Evolutionary conservation across 2,329 filamentous ascomycete species (phyloP).

Genomic region (Blastomyces emzantsi): DNA sequence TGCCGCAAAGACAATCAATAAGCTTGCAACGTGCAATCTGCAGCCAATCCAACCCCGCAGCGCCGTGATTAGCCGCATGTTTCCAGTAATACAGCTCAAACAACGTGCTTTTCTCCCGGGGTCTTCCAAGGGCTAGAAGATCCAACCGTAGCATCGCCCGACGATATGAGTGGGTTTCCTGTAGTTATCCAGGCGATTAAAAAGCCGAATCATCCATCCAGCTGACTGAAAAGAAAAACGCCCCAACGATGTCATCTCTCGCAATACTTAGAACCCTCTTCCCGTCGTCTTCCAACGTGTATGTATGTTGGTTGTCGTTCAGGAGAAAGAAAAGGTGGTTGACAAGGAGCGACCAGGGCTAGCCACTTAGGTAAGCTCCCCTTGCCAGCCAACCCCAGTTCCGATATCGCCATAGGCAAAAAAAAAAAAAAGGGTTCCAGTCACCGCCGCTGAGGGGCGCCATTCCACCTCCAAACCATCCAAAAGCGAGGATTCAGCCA

Average conservation of each 20-base stretch:
- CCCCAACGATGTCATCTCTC: not conserved
- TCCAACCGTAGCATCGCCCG: not conserved
- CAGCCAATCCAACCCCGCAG: not conserved
- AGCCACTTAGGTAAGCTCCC: conserved; percentile 26
- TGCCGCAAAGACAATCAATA: not conserved
- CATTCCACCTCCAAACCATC: not conserved
- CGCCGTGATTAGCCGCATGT: not conserved
- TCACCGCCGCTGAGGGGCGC: not conserved
- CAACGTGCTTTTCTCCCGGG: not conserved
- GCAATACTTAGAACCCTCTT: not conserved
- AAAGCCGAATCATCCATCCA: not conserved
- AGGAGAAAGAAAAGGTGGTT: not conserved
- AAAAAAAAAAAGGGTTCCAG: not conserved
- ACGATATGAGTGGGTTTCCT: not conserved
- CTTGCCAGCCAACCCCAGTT: not conserved
- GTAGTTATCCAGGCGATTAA: not conserved
- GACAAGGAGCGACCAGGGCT: conserved; percentile 17
- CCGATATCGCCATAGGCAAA: not conserved
- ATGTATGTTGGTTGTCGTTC: not conserved
- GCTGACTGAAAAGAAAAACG: not conserved
- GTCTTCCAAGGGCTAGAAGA: not conserved
- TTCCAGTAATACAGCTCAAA: not conserved
- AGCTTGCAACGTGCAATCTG: not conserved
- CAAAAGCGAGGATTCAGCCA: not conserved
- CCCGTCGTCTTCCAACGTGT: not conserved